Evolutionary conservation across 495 filamentous ascomycete species (phyloP), one percentile per base, ranked within the genome.

Genomic region (Penicillium waksmanii): DNA sequence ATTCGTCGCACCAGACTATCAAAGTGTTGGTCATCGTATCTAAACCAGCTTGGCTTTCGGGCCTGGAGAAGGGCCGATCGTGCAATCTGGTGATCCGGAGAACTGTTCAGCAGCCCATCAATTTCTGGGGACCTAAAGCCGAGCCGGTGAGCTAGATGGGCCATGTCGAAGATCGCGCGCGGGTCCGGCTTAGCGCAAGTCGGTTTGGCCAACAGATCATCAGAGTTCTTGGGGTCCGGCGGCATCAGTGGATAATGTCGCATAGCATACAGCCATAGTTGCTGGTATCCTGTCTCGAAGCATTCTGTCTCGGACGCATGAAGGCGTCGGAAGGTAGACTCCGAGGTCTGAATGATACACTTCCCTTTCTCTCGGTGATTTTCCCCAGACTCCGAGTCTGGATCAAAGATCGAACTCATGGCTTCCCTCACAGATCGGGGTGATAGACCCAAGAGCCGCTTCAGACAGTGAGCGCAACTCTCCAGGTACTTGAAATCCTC

Each of bases 401-500:
- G 38, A 42, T 42, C 38, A 42, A 42, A 42, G 10, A 42, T 9
- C 38, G 38, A 42, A 7, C 38, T 42, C 25, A 70, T 65, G 5
- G 63, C 64, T 51, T 49, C 7, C 47, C 36, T 13, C 15, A 42
- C 38, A 43, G 42, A 68, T 53, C 9, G 51, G 10, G 31, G 25
- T 17, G 21, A 51, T 18, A 38, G 48, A n/a, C 51, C 21, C 50
- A 51, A 61, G 3, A 74, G 60, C 36, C 65, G 60, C 55, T 74
- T 74, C 3, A 78, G 25, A 52, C 56, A 69, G 47, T 72, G 36
- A 6, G 62, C 58, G 38, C 57, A 72, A 25, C 21, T 43, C 58
- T 70, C 60, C 3, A 74, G 46, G 49, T 72, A 74, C 15, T 68
- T 67, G 13, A 74, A 60, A 52, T 77, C 72, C 46, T 72, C 19